A percentile compares a stretch with the other conserved stretches of the same genome.
Conservation (phyloP, 225 moss, liverwort and hornwort genomes). For the Sphagnum tenellum region DNA sequence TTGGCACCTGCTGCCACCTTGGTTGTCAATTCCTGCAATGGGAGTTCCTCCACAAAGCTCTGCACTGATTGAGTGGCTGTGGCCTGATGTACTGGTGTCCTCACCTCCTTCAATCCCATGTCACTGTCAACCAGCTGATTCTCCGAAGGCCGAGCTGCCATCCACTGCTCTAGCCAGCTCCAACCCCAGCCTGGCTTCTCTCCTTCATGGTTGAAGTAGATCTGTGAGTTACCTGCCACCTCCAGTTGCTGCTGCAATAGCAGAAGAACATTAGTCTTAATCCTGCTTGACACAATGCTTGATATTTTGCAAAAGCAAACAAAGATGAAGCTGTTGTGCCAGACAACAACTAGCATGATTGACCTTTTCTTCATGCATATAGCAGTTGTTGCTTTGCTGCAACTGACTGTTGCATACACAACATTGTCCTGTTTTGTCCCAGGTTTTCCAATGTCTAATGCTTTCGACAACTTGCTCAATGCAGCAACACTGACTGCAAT, state of each 20-base stretch:
- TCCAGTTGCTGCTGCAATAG: slow-evolving; percentile 69
- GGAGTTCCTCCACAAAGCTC: slow-evolving; percentile 20
- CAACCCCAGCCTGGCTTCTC: slow-evolving; percentile 85
- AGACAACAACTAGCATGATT: too few relatives aligned
- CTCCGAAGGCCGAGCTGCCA: slow-evolving; percentile 97
- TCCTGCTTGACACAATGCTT: too few relatives aligned
- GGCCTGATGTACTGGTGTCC: slow-evolving; percentile 2
- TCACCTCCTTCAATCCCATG: neutral
- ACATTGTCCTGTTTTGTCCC: too few relatives aligned
- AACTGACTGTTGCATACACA: too few relatives aligned
- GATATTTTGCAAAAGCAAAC: too few relatives aligned
- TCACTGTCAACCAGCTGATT: slow-evolving; percentile 17
- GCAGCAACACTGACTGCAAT: too few relatives aligned
- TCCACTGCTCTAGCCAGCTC: slow-evolving; percentile 99
- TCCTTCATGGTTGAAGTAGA: slow-evolving; percentile 72
- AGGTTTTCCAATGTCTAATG: too few relatives aligned
- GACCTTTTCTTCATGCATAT: too few relatives aligned
- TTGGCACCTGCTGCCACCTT: slow-evolving; percentile 11
- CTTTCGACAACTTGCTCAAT: too few relatives aligned
- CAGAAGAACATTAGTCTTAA: too few relatives aligned
- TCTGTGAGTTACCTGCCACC: slow-evolving; percentile 35
- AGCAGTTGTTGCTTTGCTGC: too few relatives aligned
- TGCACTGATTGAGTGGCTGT: slow-evolving; percentile 14
- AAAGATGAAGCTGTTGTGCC: too few relatives aligned
- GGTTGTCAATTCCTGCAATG: neutral